Evolutionary conservation across 805 yeast species (phyloP), one percentile per base, ranked within the genome.

Genomic region (Zygoascus ofunaensis): DNA sequence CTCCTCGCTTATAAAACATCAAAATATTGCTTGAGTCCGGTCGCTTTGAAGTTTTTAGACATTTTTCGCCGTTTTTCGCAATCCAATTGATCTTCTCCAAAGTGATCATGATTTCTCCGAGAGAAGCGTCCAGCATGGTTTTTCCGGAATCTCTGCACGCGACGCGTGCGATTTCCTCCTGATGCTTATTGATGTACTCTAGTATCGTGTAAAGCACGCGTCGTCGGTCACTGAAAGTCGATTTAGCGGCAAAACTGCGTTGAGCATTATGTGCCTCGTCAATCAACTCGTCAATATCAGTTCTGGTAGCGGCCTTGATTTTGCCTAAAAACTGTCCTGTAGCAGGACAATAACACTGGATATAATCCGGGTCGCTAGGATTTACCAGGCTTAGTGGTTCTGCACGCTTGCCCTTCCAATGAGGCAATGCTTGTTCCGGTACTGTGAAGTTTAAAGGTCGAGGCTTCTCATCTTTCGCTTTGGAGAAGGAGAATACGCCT

Each of bases 131-230:
- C 35, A 92, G 69, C 80, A 84, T 81, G 1, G 97, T 89, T 61
- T 92, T 92, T 24, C 98, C 99, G 17, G 95, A 82, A 58, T 92
- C 98, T 52, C 98, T 72, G 61, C 97, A 92, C 0, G 97, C 97
- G 5, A 92, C 82, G 39, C 94, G 72, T 2, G 95, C 95, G 39
- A 92, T 76, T 41, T 79, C 77, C 45, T 82, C 89, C 62, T 92
- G 99, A 61, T 92, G 80, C 40, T 79, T 80, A 42, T 83, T 61
- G 44, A 92, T 76, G 61, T 73, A 89, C 46, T 80, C 74, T 50
- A 76, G 73, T 44, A 92, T 69, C 1, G 96, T 80, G 37, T 73
- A 68, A 49, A 92, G 68, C 19, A 90, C 78, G 54, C 74, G 76
- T 50, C 86, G 71, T 54, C 97, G 74, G 51, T 80, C 71, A 24